A percentile compares a stretch with the other conserved stretches of the same genome.
Conservation (phyloP, 23 red algal species). For the Cyanidiococcus yangmingshanensis region DNA sequence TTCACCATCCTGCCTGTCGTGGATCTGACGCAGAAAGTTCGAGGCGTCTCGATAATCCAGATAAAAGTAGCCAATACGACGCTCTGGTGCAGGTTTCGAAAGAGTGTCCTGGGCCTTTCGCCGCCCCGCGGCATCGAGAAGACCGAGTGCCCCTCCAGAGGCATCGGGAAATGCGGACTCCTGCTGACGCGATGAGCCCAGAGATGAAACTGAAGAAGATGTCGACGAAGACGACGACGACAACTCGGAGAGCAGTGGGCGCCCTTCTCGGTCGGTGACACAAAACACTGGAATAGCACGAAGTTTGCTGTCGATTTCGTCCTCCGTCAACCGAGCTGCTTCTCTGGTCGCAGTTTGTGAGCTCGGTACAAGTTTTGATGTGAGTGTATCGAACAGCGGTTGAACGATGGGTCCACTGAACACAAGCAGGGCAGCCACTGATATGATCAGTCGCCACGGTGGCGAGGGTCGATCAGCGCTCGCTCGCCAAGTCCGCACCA, state of each 20-base stretch:
- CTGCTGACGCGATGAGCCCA: not conserved
- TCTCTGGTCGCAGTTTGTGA: not conserved
- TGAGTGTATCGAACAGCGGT: not conserved
- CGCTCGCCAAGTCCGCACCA: too few species aligned
- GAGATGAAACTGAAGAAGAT: too few species aligned
- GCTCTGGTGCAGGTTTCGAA: not conserved
- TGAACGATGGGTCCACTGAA: not conserved
- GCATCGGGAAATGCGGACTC: not conserved
- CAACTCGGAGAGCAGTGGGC: not conserved
- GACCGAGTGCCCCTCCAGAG: not conserved
- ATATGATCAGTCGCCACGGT: not conserved
- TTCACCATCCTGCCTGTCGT: not conserved
- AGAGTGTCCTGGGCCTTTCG: not conserved
- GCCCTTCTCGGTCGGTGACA: not conserved
- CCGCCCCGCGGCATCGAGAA: not conserved
- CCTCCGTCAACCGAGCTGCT: not conserved
- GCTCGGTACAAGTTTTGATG: not conserved
- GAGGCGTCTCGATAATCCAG: not conserved
- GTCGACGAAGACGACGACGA: not conserved
- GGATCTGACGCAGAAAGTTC: not conserved
- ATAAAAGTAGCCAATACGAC: not conserved
- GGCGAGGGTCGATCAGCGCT: not conserved
- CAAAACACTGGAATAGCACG: not conserved
- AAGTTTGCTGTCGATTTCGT: slow-evolving; percentile 2
- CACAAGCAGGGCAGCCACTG: not conserved